Base-by-base conservation (phyloP, 1,284 basidiomycete genomes). In the Apiotrichum porosum region DNA sequence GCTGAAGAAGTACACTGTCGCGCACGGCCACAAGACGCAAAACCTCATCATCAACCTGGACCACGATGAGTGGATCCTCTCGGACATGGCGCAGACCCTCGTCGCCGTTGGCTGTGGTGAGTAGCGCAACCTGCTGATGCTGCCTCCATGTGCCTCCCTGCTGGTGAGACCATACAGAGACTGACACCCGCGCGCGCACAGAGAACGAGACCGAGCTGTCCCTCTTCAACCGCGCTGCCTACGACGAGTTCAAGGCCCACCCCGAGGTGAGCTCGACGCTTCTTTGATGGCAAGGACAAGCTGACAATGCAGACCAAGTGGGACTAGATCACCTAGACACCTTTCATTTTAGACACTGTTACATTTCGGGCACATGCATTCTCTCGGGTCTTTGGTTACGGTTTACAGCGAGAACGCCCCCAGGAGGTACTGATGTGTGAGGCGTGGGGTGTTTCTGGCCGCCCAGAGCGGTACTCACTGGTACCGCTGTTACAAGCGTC, bases 21-120 rank as follows among this genome's bases (percentile, higher is more conserved):
- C 94, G 1, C 94, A 97, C 66, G 91, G 92, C 10, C 80, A 91
- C 49, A 98, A 98, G 90, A 92, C 91, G 1, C 86, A 85, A 24
- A 94, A 95, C 74, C 78, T 95, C 26, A 94, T 95, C 70, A 93
- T 97, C 65, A 95, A 97, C 71, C 79, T 95, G 47, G 89, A 94
- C 66, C 81, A 92, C 62, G 91, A 95, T 58, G 88, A 94, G 31
- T 92, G 89, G 88, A 87, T 94, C 58, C 73, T 92, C 28, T 74
- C 79, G 40, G 83, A 91, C 56, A 82, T 83, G 32, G 68, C 68
- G 13, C 81, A 79, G 64, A 78, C 76, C 1, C 77, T 97, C 17
- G 80, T 77, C 3, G 80, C 83, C 6, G 72, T 81, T 22, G 88
- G 85, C 13, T 81, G 91, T 49, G 86, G 91, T 91, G 50, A 57